Base-by-base conservation (phyloP, 1,139 yeast genomes). In the Yamadazyma oceani region DNA sequence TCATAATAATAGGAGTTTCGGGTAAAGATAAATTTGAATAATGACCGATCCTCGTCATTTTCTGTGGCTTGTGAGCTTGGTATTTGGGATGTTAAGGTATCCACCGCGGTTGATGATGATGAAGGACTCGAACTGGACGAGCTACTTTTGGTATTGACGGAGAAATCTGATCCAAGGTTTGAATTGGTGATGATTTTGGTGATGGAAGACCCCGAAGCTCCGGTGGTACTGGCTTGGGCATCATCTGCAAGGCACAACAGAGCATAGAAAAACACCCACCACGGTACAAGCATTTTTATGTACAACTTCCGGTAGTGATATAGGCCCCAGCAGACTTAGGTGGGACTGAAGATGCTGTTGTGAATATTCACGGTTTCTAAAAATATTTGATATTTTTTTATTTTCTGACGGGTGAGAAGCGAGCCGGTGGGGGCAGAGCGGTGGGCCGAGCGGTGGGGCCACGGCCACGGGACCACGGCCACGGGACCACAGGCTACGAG, bases 21-120 rank as follows among this genome's bases (percentile, higher is more conserved):
- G 2, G 63, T 56, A 33, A 60, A 53, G 13, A 56, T 27, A 17
- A 56, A 31, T 40, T 57, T 56, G 35, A 55, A 50, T 2, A 58
- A 24, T 6, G 34, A 28, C 12, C 37, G 36, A 34, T 58, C 63
- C 5, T 35, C 37, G 8, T 31, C 22, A 32, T 45, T 42, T 45
- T 57, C 63, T 3, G 48, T 42, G n/a, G 52, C 44, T 12, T 40
- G 30, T 2, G 51, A 33, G 3, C 40, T 30, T 2, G 52, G 40
- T 5, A 44, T n/a, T n/a, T n/a, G n/a, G n/a, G n/a, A n/a, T n/a
- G n/a, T n/a, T n/a, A n/a, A n/a, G n/a, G n/a, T n/a, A n/a, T n/a
- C n/a, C n/a, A n/a, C n/a, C n/a, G n/a, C 29, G 15, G 43, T 26
- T 8, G 49, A 29, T 7, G 39, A 34, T 9, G 36, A 8, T 16